A percentile compares a stretch with the other conserved stretches of the same genome.
phyloP scores from a whole-genome alignment of 768 basidiomycete genomes.

The Peribolospora baueri region DNA sequence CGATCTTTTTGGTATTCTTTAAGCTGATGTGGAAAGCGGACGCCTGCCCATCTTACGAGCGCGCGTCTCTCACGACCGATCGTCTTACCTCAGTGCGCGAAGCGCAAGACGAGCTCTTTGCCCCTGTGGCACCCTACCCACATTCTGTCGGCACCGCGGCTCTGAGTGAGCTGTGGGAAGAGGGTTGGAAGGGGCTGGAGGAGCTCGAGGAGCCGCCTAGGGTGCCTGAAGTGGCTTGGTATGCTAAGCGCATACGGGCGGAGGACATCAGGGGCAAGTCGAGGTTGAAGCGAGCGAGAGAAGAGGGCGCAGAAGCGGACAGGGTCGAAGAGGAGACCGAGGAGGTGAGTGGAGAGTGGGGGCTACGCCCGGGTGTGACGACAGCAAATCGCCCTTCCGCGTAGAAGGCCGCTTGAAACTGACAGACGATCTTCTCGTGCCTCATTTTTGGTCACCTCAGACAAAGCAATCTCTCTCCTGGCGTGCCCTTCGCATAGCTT shows the following conservation, averaged over 20 bases:
- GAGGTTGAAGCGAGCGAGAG: background rate
- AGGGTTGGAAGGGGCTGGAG: background rate
- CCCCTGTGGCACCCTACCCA: no score
- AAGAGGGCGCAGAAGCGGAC: background rate
- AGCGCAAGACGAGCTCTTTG: no score
- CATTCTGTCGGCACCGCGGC: constrained; percentile 1
- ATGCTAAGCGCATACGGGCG: constrained; percentile 1
- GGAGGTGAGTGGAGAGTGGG: constrained; percentile 26
- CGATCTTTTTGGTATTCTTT: no score
- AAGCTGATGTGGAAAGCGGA: no score
- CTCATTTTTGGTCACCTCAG: background rate
- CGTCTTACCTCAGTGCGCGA: no score
- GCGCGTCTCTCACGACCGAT: no score
- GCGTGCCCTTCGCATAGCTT: constrained; percentile 53
- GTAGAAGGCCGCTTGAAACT: no score
- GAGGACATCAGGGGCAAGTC: background rate
- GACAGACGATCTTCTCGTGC: no score
- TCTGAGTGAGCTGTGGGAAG: constrained; percentile 1
- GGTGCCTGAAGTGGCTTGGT: background rate
- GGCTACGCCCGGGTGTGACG: no score
- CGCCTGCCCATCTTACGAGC: no score
- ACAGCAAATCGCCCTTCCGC: no score
- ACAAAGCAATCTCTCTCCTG: constrained; percentile 39
- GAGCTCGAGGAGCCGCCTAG: background rate
- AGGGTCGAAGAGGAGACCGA: constrained; percentile 32